Percentiles rank a stretch among this genome's conserved stretches.
Conservation (phyloP, 805 yeast species). For the Zygosaccharomyces rouxii region DNA sequence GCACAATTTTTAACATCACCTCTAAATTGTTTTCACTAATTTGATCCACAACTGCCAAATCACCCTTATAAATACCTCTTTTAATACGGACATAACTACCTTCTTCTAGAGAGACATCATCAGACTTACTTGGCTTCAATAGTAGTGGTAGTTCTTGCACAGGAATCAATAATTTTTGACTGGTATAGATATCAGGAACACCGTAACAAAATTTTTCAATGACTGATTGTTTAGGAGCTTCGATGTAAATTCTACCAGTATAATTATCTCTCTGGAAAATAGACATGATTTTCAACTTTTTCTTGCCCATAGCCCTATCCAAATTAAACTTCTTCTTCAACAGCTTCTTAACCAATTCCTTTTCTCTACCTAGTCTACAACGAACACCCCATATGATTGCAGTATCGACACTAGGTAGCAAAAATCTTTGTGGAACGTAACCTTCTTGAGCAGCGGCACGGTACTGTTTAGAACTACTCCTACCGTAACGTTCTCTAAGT, state of each 20-base stretch:
- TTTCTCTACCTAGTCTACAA: conserved; percentile 90
- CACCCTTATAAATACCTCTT: conserved; percentile 89
- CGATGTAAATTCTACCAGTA: conserved; percentile 87
- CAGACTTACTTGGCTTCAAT: conserved; percentile 80
- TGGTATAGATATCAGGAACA: conserved; percentile 74
- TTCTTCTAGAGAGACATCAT: conserved; percentile 83
- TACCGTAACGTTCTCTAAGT: conserved; percentile 86
- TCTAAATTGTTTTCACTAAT: conserved; percentile 92
- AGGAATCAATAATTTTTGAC: conserved; percentile 81
- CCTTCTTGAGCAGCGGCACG: conserved; percentile 73
- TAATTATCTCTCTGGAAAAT: conserved; percentile 94
- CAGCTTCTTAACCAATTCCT: conserved; percentile 79
- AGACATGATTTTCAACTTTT: conserved; percentile 78
- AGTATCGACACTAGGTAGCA: conserved; percentile 93
- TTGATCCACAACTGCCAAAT: conserved; percentile 88
- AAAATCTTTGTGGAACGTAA: conserved; percentile 84
- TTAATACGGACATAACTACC: conserved; percentile 90
- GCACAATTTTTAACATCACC: conserved; percentile 88
- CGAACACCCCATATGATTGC: conserved; percentile 95
- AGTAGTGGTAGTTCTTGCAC: conserved; percentile 93
- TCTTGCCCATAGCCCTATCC: conserved; percentile 56
- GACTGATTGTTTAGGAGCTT: conserved; percentile 90
- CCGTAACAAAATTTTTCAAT: conserved; percentile 86
- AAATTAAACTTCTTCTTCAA: conserved; percentile 78
- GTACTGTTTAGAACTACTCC: conserved; percentile 72